Evolutionary conservation across 2,329 filamentous ascomycete genomes (phyloP), one percentile per base, ranked within the genome.

Genomic region (Pseudopyricularia cyperi): DNA sequence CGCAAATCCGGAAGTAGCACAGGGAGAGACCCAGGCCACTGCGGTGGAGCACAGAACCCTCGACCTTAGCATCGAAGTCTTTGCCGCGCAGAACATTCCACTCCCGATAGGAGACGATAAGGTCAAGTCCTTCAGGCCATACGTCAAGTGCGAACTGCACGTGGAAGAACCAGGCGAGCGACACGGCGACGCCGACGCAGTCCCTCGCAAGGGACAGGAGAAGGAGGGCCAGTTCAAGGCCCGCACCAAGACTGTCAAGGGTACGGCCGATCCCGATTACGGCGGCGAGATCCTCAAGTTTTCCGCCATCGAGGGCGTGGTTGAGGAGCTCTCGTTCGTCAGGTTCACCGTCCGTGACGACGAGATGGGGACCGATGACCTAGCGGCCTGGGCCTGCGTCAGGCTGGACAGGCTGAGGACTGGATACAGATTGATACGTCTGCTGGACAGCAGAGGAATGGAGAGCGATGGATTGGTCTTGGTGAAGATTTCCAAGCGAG

Each of bases 371-470:
- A 76, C 77, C 56, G 89, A 97, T 61, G 78, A 85, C 54, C 67
- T 95, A 53, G 84, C 89, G 11, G 89, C 85, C 3, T 97, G 93
- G 93, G 82, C 87, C 2, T 95, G 89, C 62, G 83, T 95, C 59
- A 77, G 89, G 37, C 77, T 97, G 22, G 89, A 96, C 67, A 77
- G 89, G 7, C 66, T 96, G 54, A 80, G 80, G 55, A 70, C 77
- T 33, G 91, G 93, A 1, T 86, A 87, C 58, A 75, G 89, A 11
- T 81, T 95, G 57, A 72, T 97, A 52, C 85, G 83, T 59, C 69
- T 97, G 53, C 73, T 86, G 56, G 83, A 95, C 62, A 71, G 74
- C 26, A 75, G 82, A 55, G 88, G 88, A 1, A 70, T 73, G 30
- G 66, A 79, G 53, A 85, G 79, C 3, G 37, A 50, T 3, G 89